phyloP scores from a whole-genome alignment of 352 stramenopile genomes.

The Thalassiosira livingstoniorum region DNA sequence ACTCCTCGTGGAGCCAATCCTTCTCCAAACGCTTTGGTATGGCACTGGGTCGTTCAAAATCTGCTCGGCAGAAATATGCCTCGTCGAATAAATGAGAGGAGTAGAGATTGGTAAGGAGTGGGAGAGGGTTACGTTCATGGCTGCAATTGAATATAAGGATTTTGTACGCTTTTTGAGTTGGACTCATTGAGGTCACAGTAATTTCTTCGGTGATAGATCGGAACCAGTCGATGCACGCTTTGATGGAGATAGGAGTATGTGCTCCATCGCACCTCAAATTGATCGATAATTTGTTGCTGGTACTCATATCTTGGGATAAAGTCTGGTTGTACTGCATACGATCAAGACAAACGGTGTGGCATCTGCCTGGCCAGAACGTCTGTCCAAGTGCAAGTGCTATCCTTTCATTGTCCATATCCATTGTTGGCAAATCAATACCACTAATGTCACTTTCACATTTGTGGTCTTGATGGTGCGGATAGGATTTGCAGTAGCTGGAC shows the following conservation, averaged over 20 bases:
- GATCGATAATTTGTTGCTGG: constrained; percentile 25
- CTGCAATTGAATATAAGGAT: constrained; percentile 82
- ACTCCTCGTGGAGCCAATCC: constrained; percentile 52
- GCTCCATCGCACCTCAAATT: constrained; percentile 72
- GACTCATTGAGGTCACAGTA: too few species aligned
- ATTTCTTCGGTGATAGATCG: constrained; percentile 10
- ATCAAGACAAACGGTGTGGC: constrained; percentile 62
- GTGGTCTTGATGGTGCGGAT: too few species aligned
- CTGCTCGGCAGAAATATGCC: constrained; percentile 73
- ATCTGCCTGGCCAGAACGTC: constrained; percentile 74
- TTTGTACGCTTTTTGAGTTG: not conserved
- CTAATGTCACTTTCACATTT: too few species aligned
- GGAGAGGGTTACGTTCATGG: constrained; percentile 80
- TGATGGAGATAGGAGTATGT: constrained; percentile 78
- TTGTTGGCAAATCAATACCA: too few species aligned
- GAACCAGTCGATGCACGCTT: constrained; percentile 75
- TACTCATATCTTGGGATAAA: too few species aligned
- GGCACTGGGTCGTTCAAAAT: constrained; percentile 73
- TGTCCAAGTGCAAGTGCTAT: constrained; percentile 50
- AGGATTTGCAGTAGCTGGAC: too few species aligned
- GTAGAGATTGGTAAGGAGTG: constrained; percentile 63
- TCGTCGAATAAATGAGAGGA: constrained; percentile 55
- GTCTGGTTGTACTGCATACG: too few species aligned
- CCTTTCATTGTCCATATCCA: too few species aligned
- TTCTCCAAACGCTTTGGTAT: constrained; percentile 60